Evolutionary conservation across 1,284 basidiomycete genomes (phyloP).

Genomic region (Ganoderma sinense): DNA sequence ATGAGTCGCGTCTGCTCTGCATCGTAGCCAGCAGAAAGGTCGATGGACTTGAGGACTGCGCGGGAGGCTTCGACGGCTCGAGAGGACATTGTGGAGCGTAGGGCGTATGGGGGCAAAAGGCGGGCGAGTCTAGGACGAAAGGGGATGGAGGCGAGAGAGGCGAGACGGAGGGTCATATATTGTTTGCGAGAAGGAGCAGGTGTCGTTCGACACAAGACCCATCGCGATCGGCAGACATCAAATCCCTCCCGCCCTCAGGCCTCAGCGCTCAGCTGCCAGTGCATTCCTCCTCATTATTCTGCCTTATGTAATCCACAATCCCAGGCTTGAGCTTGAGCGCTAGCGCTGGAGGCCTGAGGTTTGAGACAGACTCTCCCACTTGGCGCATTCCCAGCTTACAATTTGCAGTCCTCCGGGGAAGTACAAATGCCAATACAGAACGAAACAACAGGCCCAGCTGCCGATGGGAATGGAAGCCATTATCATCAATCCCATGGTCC

Average conservation of each 20-base stretch:
- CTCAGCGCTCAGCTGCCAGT: too few species aligned
- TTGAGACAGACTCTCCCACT: background rate
- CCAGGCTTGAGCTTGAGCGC: too few species aligned
- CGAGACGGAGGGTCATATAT: slow-evolving; percentile 33
- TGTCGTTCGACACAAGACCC: slow-evolving; percentile 32
- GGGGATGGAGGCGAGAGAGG: slow-evolving; percentile 29
- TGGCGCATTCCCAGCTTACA: background rate
- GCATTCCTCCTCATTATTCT: background rate
- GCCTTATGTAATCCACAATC: background rate
- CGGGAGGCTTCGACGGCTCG: slow-evolving; percentile 64
- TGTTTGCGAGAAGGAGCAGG: slow-evolving; percentile 14
- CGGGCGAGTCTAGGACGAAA: slow-evolving; percentile 26
- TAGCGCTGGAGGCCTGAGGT: too few species aligned
- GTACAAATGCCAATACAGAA: background rate
- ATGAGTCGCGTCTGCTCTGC: slow-evolving; percentile 88
- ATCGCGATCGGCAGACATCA: slow-evolving; percentile 19
- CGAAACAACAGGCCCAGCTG: background rate
- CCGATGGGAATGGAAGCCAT: background rate
- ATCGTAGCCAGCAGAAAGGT: slow-evolving; percentile 76
- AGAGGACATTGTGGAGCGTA: slow-evolving; percentile 39
- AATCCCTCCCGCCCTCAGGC: too few species aligned
- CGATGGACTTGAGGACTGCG: slow-evolving; percentile 71
- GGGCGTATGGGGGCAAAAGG: slow-evolving; percentile 1
- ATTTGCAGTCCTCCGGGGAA: background rate
- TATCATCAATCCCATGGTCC: background rate